Evolutionary conservation across 2,329 filamentous ascomycete genomes (phyloP), one percentile per base, ranked within the genome.

Genomic region (Botrytis tulipae): DNA sequence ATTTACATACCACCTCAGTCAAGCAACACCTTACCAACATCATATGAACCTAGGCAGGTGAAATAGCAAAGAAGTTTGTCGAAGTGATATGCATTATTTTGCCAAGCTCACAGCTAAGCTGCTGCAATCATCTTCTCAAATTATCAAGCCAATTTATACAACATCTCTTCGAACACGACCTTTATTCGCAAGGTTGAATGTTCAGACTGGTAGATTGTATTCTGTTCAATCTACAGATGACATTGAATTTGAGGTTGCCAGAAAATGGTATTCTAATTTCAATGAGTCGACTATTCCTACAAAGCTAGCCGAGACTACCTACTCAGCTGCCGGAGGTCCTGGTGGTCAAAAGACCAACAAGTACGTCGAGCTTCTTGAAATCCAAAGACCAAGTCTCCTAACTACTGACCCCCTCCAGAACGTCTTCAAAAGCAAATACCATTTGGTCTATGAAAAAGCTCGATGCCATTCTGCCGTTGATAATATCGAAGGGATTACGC

Each of bases 281-380:
- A 77, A 76, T 12, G 67, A 75, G 37, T 66, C 73, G 3, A 77
- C 77, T 1, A 76, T 81, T 46, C 77, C 80, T 14, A 60, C 37
- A 37, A 80, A 78, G 51, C 74, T 80, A 25, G 75, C 76, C 14
- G 76, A 75, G 40, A 81, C 79, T 3, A 75, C 74, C 20, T 82
- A 77, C 63, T 75, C 76, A 29, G 71, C 75, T 12, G 77, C 80
- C 12, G 76, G 74, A 61, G 81, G 81, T 10, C 74, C 80, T 10
- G 81, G 81, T 40, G 81, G 81, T 20, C 81, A 82, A 70, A 80
- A 82, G 75, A 74, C 75, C n/a, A 82, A 82, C 71, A 82, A 81
- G 80, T 81, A 76, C 32, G 73, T 73, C 44, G 9, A 51, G 22
- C n/a, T 35, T 35, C 37, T 61, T 44, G 25, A 57, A 35, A 37